Conservation (phyloP, 352 stramenopile species). For the Globisporangium polare region DNA sequence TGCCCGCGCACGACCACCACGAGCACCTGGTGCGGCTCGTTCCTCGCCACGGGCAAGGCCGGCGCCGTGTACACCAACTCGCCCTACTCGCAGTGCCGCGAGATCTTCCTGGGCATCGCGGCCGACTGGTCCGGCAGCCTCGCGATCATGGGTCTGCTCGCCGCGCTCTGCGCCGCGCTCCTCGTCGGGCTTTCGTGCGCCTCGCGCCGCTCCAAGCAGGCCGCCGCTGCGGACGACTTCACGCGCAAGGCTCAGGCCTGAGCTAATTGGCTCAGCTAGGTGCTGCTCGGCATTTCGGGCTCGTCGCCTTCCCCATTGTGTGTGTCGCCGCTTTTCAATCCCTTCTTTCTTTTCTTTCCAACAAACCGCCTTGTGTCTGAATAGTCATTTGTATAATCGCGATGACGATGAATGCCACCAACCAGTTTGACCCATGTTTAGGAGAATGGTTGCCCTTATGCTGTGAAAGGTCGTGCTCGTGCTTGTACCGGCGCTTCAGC, state of each 20-base stretch:
- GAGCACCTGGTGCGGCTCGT: slow-evolving; percentile 60
- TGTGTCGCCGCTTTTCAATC: slow-evolving; percentile 1
- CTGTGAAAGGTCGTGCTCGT: background rate
- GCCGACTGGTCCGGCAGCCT: slow-evolving; percentile 62
- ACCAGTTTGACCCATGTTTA: background rate
- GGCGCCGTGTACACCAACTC: slow-evolving; percentile 57
- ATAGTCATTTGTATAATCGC: no score
- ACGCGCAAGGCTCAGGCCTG: background rate
- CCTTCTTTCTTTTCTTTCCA: background rate
- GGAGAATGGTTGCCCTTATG: background rate
- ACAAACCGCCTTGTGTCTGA: background rate
- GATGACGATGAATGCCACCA: background rate
- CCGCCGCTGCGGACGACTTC: slow-evolving; percentile 4
- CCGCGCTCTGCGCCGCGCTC: slow-evolving; percentile 41
- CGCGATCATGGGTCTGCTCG: slow-evolving; percentile 43
- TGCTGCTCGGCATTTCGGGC: background rate
- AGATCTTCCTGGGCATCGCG: slow-evolving; percentile 58
- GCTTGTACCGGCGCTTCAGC: no score
- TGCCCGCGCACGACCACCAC: slow-evolving; percentile 55
- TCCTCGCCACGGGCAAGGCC: slow-evolving; percentile 32
- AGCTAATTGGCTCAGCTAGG: background rate
- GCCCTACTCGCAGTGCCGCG: slow-evolving; percentile 71
- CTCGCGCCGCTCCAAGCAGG: slow-evolving; percentile 34
- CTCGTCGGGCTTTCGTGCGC: slow-evolving; percentile 64
- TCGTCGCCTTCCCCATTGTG: background rate